A percentile compares a stretch with the other conserved stretches of the same genome.
These are phyloP conservation scores for Calendula officinalis DNA, from an alignment of 129 eudicot genomes.

Conservation along the genomic window DNA sequence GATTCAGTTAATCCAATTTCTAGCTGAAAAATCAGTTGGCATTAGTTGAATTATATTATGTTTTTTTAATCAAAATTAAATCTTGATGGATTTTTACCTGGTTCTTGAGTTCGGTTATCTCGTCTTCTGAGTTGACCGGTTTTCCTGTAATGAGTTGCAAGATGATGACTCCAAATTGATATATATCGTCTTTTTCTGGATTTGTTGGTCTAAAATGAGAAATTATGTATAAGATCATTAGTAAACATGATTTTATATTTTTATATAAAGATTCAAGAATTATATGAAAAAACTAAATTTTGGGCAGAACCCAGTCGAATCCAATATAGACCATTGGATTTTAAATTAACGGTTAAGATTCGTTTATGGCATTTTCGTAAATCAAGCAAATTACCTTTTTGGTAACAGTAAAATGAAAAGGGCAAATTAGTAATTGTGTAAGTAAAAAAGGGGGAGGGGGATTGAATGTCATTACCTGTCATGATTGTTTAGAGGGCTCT, in stretches of 20 bases:
- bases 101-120: conserved; percentile 51
- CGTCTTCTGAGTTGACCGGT: conserved; percentile 50
- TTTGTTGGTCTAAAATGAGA: conserved; percentile 35
- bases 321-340: too few relatives aligned
- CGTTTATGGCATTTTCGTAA: too few relatives aligned
- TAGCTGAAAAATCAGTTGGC: conserved; percentile 31
- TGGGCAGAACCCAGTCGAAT: too few relatives aligned
- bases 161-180: conserved; percentile 66
- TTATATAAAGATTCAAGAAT: too few relatives aligned
- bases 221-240: neutral
- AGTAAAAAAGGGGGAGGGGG: too few relatives aligned
- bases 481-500: conserved; percentile 60
- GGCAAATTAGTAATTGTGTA: too few relatives aligned
- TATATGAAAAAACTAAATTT: too few relatives aligned
- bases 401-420: too few relatives aligned
- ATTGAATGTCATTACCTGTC: conserved; percentile 39
- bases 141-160: conserved; percentile 69
- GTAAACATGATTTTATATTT: too few relatives aligned
- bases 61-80: neutral
- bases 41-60: neutral
- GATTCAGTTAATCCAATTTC: conserved; percentile 75
- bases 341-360: too few relatives aligned
- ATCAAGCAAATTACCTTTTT: too few relatives aligned
- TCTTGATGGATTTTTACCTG: conserved; percentile 41
- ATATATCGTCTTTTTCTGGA: conserved; percentile 77